phyloP scores from a whole-genome alignment of 805 yeast genomes.

The Myxozyma geophila region DNA sequence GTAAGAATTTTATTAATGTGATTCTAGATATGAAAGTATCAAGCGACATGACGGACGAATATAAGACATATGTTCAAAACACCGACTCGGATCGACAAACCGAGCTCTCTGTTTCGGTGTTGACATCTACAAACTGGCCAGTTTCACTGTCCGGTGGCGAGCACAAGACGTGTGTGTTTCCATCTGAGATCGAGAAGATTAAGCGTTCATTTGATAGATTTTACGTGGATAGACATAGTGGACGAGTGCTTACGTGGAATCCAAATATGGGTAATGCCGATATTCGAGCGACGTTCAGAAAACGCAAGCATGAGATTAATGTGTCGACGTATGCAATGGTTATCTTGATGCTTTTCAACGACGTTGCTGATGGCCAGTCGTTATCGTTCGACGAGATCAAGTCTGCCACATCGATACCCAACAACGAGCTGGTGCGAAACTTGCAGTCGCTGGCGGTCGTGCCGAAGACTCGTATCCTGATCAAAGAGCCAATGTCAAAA shows the following conservation, averaged over 20 bases:
- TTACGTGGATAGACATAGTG: conserved; percentile 58
- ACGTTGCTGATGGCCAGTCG: conserved; percentile 48
- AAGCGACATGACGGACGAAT: conserved; percentile 49
- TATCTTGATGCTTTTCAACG: conserved; percentile 73
- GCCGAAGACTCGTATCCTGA: conserved; percentile 74
- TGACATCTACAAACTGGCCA: conserved; percentile 74
- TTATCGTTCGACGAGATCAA: conserved; percentile 66
- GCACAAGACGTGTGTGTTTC: conserved; percentile 42
- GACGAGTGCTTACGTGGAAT: conserved; percentile 74
- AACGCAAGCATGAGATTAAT: conserved; percentile 73
- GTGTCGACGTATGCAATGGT: conserved; percentile 83
- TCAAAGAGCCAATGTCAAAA: conserved; percentile 74
- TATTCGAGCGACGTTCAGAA: conserved; percentile 68
- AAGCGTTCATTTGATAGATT: conserved; percentile 55
- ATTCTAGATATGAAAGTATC: conserved; percentile 65
- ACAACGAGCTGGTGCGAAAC: conserved; percentile 72
- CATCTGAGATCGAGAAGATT: conserved; percentile 52
- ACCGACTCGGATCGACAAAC: conserved; percentile 40
- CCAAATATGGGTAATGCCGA: conserved; percentile 76
- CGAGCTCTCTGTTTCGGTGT: conserved; percentile 56
- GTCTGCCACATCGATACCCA: conserved; percentile 72
- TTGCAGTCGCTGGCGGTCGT: conserved; percentile 84
- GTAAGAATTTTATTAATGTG: background rate
- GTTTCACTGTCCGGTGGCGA: conserved; percentile 50
- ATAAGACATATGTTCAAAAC: conserved; percentile 28